A percentile compares a stretch with the other conserved stretches of the same genome.
Conservation (phyloP, 306 rosid species). For the Inga laurina region DNA sequence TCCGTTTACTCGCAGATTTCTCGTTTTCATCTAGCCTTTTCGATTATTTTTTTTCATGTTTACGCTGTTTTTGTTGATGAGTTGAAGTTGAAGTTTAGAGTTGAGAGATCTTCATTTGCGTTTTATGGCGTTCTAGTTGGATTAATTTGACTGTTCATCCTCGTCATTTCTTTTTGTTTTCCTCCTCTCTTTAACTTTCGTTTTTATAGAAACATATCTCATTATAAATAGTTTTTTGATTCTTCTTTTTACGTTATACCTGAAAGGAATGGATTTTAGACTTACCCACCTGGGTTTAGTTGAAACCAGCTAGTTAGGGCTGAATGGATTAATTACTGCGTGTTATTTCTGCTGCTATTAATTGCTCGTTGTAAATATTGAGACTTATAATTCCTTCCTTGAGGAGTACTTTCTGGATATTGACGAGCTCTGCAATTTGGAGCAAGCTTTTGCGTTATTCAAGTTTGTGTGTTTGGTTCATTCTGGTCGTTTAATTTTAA, state of each 20-base stretch:
- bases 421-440: not conserved
- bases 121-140: not conserved
- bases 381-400: not conserved
- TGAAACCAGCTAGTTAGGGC: slow-evolving; percentile 2
- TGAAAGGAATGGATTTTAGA: not conserved
- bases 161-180: not conserved
- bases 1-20: not conserved
- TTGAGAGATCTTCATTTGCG: not conserved
- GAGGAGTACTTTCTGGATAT: not conserved
- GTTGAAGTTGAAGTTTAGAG: not conserved
- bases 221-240: not conserved
- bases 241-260: not conserved
- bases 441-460: slow-evolving; percentile 3
- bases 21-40: not conserved
- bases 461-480: not conserved
- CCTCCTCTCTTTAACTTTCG: not conserved
- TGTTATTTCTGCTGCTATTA: not conserved
- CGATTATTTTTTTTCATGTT: not conserved
- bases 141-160: slow-evolving; percentile 19
- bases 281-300: not conserved
- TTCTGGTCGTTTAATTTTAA: not conserved
- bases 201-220: not conserved
- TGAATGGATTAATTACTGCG: not conserved
- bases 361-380: not conserved
- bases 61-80: not conserved